These are phyloP conservation scores for Arachis stenosperma DNA, from an alignment of 306 rosid genomes.

Conservation along the genomic window DNA sequence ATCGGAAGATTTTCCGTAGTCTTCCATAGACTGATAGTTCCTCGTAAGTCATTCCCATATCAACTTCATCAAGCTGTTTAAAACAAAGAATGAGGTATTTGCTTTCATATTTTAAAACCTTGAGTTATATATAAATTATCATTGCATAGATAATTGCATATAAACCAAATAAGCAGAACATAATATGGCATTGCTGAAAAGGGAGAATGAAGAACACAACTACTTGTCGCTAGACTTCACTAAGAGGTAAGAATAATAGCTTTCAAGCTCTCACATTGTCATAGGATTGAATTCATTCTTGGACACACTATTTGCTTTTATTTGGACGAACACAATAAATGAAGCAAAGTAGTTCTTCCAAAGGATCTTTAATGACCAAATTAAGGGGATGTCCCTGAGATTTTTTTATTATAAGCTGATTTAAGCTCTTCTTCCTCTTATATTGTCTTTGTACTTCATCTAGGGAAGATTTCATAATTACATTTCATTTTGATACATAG, in stretches of 20 bases:
- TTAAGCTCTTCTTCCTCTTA: constrained; percentile 8
- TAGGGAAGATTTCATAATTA: background rate
- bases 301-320: background rate
- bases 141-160: background rate
- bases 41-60: constrained; percentile 98
- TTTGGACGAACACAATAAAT: background rate
- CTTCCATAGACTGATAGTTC: constrained; percentile 95
- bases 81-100: constrained; percentile 35
- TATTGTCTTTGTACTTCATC: constrained; percentile 13
- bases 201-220: constrained; percentile 10
- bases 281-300: constrained; percentile 5
- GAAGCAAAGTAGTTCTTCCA: background rate
- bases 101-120: constrained; percentile 24
- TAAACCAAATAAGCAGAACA: constrained; percentile 25
- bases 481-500: background rate
- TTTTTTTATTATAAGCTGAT: constrained; percentile 18
- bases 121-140: constrained; percentile 1
- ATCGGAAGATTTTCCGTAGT: constrained; percentile 80
- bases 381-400: background rate
- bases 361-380: background rate
- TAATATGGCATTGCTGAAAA: constrained; percentile 16
- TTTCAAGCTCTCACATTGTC: constrained; percentile 3
- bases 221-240: constrained; percentile 23
- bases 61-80: constrained; percentile 87
- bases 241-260: constrained; percentile 1